These are phyloP conservation scores for Hemisphaericaspora nanyangensis DNA, from an alignment of 805 yeast species.

Conservation along the genomic window DNA sequence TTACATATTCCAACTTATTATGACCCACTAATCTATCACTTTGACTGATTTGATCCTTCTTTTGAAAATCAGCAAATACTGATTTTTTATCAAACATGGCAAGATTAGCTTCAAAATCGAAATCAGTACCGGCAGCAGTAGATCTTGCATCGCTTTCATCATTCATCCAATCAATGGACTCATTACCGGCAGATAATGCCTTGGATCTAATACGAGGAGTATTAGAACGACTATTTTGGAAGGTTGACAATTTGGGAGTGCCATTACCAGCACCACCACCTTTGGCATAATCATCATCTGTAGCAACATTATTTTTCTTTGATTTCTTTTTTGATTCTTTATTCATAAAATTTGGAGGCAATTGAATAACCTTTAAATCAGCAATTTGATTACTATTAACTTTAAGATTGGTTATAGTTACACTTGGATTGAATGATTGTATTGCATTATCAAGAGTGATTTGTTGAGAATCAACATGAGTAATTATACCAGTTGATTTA, in stretches of 20 bases:
- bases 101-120: constrained; percentile 81
- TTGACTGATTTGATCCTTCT: constrained; percentile 57
- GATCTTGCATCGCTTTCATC: constrained; percentile 44
- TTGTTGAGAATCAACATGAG: constrained; percentile 25
- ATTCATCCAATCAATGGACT: constrained; percentile 41
- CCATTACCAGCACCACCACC: background rate
- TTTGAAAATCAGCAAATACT: constrained; percentile 73
- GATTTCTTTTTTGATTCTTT: background rate
- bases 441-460: constrained; percentile 24
- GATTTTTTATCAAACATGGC: constrained; percentile 76
- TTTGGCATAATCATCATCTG: background rate
- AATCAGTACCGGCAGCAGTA: constrained; percentile 46
- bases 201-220: background rate
- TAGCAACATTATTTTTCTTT: background rate
- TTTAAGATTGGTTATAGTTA: constrained; percentile 12
- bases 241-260: constrained; percentile 1
- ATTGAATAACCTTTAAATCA: constrained; percentile 53
- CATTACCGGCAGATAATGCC: constrained; percentile 3
- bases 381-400: constrained; percentile 38
- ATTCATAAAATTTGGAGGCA: constrained; percentile 37
- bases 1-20: constrained; percentile 45
- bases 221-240: constrained; percentile 3
- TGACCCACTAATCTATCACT: constrained; percentile 68
- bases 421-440: constrained; percentile 12
- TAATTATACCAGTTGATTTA: constrained; percentile 29